phyloP scores from a whole-genome alignment of 2,329 filamentous ascomycete genomes.

The Didymella segeticola region DNA sequence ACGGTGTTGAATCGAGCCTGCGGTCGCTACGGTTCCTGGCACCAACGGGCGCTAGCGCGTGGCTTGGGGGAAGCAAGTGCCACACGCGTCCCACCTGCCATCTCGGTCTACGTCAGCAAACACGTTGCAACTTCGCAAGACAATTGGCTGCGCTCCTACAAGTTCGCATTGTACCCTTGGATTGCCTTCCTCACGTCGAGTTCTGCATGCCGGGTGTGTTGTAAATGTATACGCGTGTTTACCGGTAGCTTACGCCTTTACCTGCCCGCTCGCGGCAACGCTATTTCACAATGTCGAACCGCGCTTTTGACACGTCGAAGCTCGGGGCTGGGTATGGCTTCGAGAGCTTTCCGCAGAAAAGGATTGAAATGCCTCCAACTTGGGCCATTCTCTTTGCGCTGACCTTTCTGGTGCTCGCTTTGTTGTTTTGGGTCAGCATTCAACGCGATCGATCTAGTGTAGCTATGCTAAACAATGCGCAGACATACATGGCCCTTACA shows the following conservation, averaged over 20 bases:
- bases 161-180: conserved; percentile 9
- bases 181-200: conserved; percentile 3
- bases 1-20: neutral
- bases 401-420: conserved; percentile 31
- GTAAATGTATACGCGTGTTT: conserved; percentile 29
- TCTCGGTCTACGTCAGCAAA: conserved; percentile 38
- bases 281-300: conserved; percentile 28
- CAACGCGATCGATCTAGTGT: neutral
- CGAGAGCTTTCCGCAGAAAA: conserved; percentile 30
- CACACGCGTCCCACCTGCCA: conserved; percentile 4
- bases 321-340: conserved; percentile 37
- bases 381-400: conserved; percentile 40
- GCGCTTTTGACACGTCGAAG: conserved; percentile 35
- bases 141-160: conserved; percentile 33
- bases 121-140: conserved; percentile 45
- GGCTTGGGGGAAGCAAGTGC: conserved; percentile 12
- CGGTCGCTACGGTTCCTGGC: conserved; percentile 8
- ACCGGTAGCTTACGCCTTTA: conserved; percentile 26
- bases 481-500: conserved; percentile 73
- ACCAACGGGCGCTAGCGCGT: conserved; percentile 13
- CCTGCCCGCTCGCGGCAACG: conserved; percentile 17
- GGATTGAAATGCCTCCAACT: conserved; percentile 40
- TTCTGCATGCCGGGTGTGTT: conserved; percentile 7
- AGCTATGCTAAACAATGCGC: conserved; percentile 8
- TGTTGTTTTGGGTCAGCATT: conserved; percentile 40